Base-by-base conservation (phyloP, 345 rosid genomes). In the Gossypioides kirkii region DNA sequence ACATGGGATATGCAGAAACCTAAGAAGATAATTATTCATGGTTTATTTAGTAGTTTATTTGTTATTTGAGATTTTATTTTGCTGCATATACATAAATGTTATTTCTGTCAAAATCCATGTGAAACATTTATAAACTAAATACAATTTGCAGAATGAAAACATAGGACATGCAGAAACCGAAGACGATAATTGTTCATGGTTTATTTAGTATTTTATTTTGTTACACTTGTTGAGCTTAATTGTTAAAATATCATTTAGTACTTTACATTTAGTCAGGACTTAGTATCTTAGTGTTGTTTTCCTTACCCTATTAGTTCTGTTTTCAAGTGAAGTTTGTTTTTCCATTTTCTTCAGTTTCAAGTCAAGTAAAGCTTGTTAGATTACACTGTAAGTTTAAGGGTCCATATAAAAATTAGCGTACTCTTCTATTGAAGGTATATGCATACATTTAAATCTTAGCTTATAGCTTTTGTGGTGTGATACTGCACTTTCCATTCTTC, bases 71-170 rank as follows among this genome's bases (percentile, higher is more conserved):
- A 22, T 20, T 9, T 55, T 20, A 55, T n/a, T n/a, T n/a, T 82
- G 77, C 99, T 96, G 93, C 88, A 86, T 42, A 10, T 10, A 55
- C 28, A 12, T n/a, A 93, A 63, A 68, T 8, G 11, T 14, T 47
- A 22, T 6, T 26, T 68, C 17, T 12, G 42, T 47, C 41, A 47
- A 26, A 68, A 14, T 26, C 23, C 42, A 16, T 25, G 10, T 25
- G 53, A 4, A 26, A 68, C 22, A 25, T 25, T 26, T 47, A 8
- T 26, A 68, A 49, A 49, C 26, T 8, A 26, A 23, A 47, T 18
- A 26, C 1, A 68, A 26, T 13, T 16, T 49, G 56, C 14, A 49
- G 17, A 8, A 16, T 3, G 23, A 11, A 67, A 68, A 26, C 8
- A 49, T 10, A 25, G 58, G 10, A 16, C n/a, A 65, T 22, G 56